These are phyloP conservation scores for Eruca vesicaria DNA, from an alignment of 441 rosid species.

Conservation along the genomic window DNA sequence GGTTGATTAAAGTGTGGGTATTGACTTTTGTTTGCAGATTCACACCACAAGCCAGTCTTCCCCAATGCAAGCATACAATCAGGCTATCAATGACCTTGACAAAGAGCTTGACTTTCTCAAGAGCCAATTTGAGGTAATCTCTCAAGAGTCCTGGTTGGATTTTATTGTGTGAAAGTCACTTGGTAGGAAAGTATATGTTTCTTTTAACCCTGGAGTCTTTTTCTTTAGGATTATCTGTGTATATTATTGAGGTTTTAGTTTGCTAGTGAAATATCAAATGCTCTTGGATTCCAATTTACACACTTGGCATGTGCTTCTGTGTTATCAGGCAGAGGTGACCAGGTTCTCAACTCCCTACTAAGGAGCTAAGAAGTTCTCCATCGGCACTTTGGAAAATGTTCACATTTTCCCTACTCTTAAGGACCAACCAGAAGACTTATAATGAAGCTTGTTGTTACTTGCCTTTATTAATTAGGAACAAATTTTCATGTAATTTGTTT, in stretches of 20 bases:
- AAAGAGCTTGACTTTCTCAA: constrained; percentile 86
- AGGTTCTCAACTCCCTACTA: constrained; percentile 28
- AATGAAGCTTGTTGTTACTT: constrained; percentile 13
- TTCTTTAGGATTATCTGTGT: not conserved
- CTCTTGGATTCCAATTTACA: not conserved
- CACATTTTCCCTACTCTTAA: not conserved
- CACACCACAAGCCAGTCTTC: constrained; percentile 95
- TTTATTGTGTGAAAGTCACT: not conserved
- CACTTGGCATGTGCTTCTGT: not conserved
- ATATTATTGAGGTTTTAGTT: not conserved
- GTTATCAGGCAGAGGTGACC: constrained; percentile 35
- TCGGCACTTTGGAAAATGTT: constrained; percentile 1
- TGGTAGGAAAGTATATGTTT: not conserved
- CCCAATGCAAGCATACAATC: constrained; percentile 97
- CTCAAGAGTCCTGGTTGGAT: constrained; percentile 1
- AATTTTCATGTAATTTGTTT: not conserved
- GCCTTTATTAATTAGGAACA: constrained; percentile 24
- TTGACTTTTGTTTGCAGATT: constrained; percentile 47
- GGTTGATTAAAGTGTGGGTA: constrained; percentile 8
- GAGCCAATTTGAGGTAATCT: constrained; percentile 70
- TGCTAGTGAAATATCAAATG: not conserved
- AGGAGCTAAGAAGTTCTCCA: not conserved
- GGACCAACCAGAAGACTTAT: constrained; percentile 12
- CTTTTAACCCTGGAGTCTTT: not conserved
- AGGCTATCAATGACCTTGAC: constrained; percentile 89